Base-by-base conservation (phyloP, 305 asterid species). In the Andrographis paniculata region DNA sequence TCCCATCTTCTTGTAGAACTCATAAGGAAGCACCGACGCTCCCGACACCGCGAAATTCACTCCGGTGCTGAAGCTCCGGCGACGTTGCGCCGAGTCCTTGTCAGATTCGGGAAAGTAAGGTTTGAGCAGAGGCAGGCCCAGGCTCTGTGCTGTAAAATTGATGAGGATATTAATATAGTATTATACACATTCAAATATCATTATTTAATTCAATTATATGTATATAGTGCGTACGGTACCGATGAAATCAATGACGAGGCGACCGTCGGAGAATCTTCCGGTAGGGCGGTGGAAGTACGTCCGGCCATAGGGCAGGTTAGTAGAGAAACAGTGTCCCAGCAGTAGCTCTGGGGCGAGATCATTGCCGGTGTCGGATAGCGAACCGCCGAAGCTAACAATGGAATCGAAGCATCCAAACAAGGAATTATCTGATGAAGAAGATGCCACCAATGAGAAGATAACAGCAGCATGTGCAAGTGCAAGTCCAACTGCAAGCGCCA, bases 41-140 rank as follows among this genome's bases (percentile, higher is more conserved):
- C 87, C 91, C 0, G 33, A 64, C 3, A 81, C 87, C 17, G 92
- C 92, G 14, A 71, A 82, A 56, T 82, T 86, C 14, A 75, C 77
- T 1, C 95, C 91, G 21, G 42, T 30, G 4, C 45, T 17, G 44
- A 75, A 77, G 20, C 19, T 37, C 17, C 66, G 55, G 10, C 37
- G 30, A 24, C 24, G 11, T 37, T n/a, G n/a, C n/a, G n/a, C 44
- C 9, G 1, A n/a, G 8, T 14, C 61, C 52, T 2, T 67, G 55
- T 41, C 46, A 20, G 19, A 39, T 7, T 53, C 70, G 20, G 45
- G 69, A 0, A 63, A 10, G 52, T 58, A 76, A 45, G 92, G 72
- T 45, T 52, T 64, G 52, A 76, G 55, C 1, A 70, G 13, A 13
- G 81, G 85, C 37, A 85, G 76, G 23, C 79, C 78, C 39, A 74